phyloP scores from a whole-genome alignment of 2,329 filamentous ascomycete genomes.

The Colletotrichum magnum region DNA sequence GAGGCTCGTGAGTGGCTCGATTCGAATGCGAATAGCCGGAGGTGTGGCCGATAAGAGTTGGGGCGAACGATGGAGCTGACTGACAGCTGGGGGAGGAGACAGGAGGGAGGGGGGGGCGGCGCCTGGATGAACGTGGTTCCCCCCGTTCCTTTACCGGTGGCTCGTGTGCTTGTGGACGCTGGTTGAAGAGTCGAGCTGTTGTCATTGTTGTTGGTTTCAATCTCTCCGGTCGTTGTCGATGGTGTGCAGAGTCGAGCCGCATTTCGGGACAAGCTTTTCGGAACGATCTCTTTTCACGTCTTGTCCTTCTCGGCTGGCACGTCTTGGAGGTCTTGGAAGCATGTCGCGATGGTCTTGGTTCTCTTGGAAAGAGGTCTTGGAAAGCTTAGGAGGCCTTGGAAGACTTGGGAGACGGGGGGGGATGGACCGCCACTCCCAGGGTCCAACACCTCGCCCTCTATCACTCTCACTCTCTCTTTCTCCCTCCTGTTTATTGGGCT shows the following conservation, averaged over 20 bases:
- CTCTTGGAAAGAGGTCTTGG: slow-evolving; percentile 17
- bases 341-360: slow-evolving; percentile 23
- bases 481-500: slow-evolving; percentile 2
- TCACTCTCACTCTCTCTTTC: background rate
- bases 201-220: background rate
- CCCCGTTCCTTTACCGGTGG: background rate
- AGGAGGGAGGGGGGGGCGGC: background rate
- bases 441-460: slow-evolving; percentile 5
- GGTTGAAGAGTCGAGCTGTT: background rate
- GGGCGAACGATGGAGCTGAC: background rate
- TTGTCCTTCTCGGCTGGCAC: slow-evolving; percentile 23
- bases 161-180: background rate
- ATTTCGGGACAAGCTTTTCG: slow-evolving; percentile 28
- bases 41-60: slow-evolving; percentile 23
- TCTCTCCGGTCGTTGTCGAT: background rate
- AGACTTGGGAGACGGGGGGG: background rate
- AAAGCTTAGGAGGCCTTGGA: slow-evolving; percentile 29
- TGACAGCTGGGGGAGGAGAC: background rate
- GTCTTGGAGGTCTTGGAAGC: slow-evolving; percentile 36
- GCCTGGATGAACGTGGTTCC: slow-evolving; percentile 3
- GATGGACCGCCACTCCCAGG: slow-evolving; percentile 7
- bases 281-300: slow-evolving; percentile 31
- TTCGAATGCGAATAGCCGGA: background rate
- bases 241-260: slow-evolving; percentile 16
- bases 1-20: slow-evolving; percentile 17